Evolutionary conservation across 768 basidiomycete genomes (phyloP), one percentile per base, ranked within the genome.

Genomic region (Rhizopogon roseolus): DNA sequence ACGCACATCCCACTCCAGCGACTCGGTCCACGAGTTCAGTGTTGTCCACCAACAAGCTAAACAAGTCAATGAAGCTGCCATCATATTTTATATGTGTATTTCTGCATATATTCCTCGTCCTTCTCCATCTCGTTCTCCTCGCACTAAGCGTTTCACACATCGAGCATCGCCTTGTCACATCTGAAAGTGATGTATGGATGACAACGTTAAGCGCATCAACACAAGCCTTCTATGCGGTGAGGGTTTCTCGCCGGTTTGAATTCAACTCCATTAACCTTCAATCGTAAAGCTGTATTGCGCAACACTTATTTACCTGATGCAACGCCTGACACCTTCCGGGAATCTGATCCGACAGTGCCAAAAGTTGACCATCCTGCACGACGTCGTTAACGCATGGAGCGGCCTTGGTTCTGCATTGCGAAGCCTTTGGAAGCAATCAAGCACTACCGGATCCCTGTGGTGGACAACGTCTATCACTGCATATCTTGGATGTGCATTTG

Each of bases 291-390:
- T 61, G 14, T 62, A 56, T 44, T 40, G 50, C 13, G 14, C 53
- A 25, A 49, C 37, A 17, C 37, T 62, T 3, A 54, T 62, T 13
- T 50, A 46, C 27, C 25, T 55, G 13, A 54, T 55, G 10, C 61
- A 62, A 43, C 51, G 44, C 25, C 54, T 62, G 29, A 40, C 54
- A 16, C 38, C 59, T 36, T 41, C 40, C 36, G 16, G 51, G 17
- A 54, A 28, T 17, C 19, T 62, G 11, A 19, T 34, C 19, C 48
- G 7, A 32, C 29, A 28, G 41, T 40, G 38, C 11, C 49, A 54
- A 40, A 19, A 52, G 7, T 27, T 54, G 19, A 25, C 50, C n/a
- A n/a, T 37, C 16, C 38, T 54, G 11, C 53, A 54, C 8, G 53
- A 54, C 38, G 19, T 39, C 9, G 25, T 50, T 32, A 40, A 50